Percentiles rank a stretch among this genome's conserved stretches.
These are phyloP conservation scores for Neocucurbitaria cava DNA, from an alignment of 2,329 filamentous ascomycete genomes.

Conservation along the genomic window DNA sequence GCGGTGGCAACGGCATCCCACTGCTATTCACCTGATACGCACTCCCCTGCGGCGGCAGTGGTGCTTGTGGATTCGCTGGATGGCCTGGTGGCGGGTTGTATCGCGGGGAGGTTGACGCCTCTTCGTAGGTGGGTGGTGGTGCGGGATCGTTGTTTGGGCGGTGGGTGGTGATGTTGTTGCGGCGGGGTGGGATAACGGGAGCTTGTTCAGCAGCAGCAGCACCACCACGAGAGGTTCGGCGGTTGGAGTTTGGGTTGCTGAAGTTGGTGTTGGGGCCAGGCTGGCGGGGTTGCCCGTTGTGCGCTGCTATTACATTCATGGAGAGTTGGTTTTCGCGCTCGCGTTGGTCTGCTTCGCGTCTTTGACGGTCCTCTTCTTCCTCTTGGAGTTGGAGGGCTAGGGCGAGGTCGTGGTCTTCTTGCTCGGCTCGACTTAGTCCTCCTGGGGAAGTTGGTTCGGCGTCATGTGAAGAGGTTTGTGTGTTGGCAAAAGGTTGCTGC, in stretches of 20 bases:
- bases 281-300: slow-evolving; percentile 30
- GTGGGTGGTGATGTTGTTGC: slow-evolving; percentile 47
- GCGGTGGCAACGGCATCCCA: slow-evolving; percentile 12
- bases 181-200: slow-evolving; percentile 56
- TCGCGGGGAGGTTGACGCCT: slow-evolving; percentile 63
- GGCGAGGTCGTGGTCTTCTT: slow-evolving; percentile 84
- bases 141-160: slow-evolving; percentile 55
- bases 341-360: slow-evolving; percentile 64
- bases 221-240: no score
- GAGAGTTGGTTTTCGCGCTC: slow-evolving; percentile 73
- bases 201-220: no score
- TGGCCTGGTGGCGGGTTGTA: slow-evolving; percentile 61
- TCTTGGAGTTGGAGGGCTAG: slow-evolving; percentile 92
- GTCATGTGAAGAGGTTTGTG: slow-evolving; percentile 13
- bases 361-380: slow-evolving; percentile 83
- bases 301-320: slow-evolving; percentile 69
- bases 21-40: slow-evolving; percentile 31
- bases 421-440: slow-evolving; percentile 64
- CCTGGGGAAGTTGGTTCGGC: slow-evolving; percentile 32
- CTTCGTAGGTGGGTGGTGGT: slow-evolving; percentile 71
- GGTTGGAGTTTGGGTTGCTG: no score
- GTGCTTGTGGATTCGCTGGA: slow-evolving; percentile 50
- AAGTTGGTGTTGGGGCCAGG: slow-evolving; percentile 7
- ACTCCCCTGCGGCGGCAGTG: slow-evolving; percentile 31
- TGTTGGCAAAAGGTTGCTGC: slow-evolving; percentile 15